phyloP scores from a whole-genome alignment of 2,329 filamentous ascomycete genomes.

The Catunica adiposa region DNA sequence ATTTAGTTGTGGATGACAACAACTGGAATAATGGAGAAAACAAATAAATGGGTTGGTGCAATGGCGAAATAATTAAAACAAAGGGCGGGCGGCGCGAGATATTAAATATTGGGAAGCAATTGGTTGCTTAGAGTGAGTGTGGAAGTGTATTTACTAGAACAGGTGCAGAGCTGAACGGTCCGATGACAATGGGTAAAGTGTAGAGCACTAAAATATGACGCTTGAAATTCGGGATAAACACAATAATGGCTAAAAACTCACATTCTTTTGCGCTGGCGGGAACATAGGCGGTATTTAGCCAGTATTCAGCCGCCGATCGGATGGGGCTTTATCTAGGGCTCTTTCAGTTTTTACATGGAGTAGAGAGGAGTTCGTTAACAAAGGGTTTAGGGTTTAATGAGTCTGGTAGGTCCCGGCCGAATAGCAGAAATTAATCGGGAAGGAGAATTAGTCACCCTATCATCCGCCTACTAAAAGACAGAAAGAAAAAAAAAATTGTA shows the following conservation, averaged over 20 bases:
- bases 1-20: neutral
- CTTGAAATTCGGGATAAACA: constrained; percentile 7
- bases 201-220: constrained; percentile 5
- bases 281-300: constrained; percentile 4
- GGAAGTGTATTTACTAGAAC: neutral
- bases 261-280: neutral
- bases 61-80: neutral
- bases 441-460: neutral
- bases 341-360: neutral
- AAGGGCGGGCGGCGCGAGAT: neutral
- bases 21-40: neutral
- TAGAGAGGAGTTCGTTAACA: neutral
- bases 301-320: constrained; percentile 10
- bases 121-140: neutral
- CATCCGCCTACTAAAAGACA: neutral
- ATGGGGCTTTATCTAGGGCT: neutral
- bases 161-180: neutral
- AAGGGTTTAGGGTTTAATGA: neutral
- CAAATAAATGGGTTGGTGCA: neutral
- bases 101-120: constrained; percentile 2
- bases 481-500: neutral
- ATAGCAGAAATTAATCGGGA: neutral
- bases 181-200: neutral
- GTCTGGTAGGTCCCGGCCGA: neutral
- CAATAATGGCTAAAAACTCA: neutral